Evolutionary conservation across 345 rosid genomes (phyloP).

Genomic region (Leavenworthia alabamica): DNA sequence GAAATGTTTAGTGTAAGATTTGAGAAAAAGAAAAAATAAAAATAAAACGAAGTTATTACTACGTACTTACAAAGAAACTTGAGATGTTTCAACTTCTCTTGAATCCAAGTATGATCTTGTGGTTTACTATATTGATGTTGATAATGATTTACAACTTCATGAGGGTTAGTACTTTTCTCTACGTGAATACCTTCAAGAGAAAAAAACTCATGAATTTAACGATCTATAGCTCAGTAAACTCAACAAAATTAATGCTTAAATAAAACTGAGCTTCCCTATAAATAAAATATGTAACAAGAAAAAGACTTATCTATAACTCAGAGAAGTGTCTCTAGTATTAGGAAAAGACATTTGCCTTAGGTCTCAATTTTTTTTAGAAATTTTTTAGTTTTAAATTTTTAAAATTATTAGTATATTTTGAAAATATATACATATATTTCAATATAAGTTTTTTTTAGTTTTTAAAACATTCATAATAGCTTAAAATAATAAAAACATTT

Average conservation of each 20-base stretch:
- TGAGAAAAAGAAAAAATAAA: not conserved
- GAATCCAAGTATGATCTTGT: not conserved
- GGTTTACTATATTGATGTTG: constrained; percentile 10
- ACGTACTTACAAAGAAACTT: constrained; percentile 37
- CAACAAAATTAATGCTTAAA: not conserved
- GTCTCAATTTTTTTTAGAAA: too few relatives aligned
- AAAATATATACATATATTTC: too few relatives aligned
- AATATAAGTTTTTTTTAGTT: too few relatives aligned
- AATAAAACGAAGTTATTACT: not conserved
- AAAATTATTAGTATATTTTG: too few relatives aligned
- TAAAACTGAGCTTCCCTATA: not conserved
- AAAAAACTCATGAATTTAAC: not conserved
- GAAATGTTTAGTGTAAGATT: not conserved
- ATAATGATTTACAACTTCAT: constrained; percentile 8
- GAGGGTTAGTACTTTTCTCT: constrained; percentile 11
- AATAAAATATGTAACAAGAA: not conserved
- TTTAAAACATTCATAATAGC: too few relatives aligned
- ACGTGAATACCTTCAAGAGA: constrained; percentile 19
- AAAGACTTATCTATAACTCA: too few relatives aligned
- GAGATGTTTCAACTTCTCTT: constrained; percentile 14
- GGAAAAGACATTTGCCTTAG: too few relatives aligned
- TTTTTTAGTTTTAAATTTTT: too few relatives aligned
- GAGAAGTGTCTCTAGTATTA: too few relatives aligned
- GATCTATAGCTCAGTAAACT: not conserved
- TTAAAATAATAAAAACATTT: too few relatives aligned